These are phyloP conservation scores for Eimeria praecox DNA, from an alignment of 169 alveolate genomes.

Conservation along the genomic window DNA sequence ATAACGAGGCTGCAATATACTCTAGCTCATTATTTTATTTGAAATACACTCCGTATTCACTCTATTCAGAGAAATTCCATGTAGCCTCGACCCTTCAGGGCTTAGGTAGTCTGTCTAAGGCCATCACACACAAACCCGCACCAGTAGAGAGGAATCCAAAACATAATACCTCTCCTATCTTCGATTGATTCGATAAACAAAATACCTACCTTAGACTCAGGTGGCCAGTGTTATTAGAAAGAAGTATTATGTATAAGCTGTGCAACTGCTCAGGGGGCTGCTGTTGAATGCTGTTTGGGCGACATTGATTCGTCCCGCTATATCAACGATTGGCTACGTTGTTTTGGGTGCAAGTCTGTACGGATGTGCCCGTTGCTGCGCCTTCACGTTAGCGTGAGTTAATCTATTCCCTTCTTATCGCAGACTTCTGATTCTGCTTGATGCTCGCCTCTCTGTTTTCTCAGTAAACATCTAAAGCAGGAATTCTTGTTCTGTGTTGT, in stretches of 20 bases:
- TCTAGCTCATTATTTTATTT: background rate
- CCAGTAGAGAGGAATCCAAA: background rate
- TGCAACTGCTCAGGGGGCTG: background rate
- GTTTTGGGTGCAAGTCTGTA: background rate
- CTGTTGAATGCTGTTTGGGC: constrained; percentile 36
- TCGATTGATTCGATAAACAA: no score
- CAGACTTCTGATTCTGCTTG: background rate
- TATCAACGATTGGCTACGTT: background rate
- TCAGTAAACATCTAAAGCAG: background rate
- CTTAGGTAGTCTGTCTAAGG: no score
- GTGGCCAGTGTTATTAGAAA: background rate
- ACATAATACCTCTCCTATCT: no score
- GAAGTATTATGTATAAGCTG: background rate
- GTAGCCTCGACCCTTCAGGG: no score
- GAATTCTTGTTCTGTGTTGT: background rate
- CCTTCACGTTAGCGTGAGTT: constrained; percentile 55
- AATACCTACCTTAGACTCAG: no score
- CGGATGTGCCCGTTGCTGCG: constrained; percentile 39
- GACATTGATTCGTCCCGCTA: background rate
- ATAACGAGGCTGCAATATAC: background rate
- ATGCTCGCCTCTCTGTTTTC: background rate
- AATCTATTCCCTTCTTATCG: no score
- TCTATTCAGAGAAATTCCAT: no score
- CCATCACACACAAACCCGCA: no score
- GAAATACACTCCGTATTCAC: no score